A percentile compares a stretch with the other conserved stretches of the same genome.
Evolutionary conservation across 164 flowering plant genomes (phyloP).

Genomic region (Platanus orientalis): DNA sequence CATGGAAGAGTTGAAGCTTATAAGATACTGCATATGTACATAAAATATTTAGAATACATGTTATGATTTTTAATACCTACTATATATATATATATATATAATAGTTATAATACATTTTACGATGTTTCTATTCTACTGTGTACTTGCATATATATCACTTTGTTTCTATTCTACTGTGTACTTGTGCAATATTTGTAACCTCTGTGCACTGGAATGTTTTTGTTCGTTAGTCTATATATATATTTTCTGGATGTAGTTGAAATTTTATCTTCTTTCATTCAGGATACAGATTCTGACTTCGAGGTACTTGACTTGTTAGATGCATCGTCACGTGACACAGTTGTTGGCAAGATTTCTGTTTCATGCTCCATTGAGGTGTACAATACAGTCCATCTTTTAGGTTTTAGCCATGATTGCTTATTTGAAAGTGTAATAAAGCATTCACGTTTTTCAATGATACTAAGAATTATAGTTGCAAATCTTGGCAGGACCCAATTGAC

Average conservation of each 20-base stretch:
- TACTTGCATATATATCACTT: not conserved
- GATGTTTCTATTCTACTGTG: no score
- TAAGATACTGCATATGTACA: not conserved
- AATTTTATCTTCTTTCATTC: slow-evolving; percentile 16
- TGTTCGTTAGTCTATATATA: not conserved
- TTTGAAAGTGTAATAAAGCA: not conserved
- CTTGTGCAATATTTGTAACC: not conserved
- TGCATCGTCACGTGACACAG: slow-evolving; percentile 43
- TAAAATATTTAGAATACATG: not conserved
- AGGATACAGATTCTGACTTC: slow-evolving; percentile 50
- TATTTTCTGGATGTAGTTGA: not conserved
- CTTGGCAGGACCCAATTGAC: slow-evolving; percentile 77
- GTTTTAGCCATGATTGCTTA: not conserved
- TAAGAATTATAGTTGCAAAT: slow-evolving; percentile 7
- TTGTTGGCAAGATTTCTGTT: slow-evolving; percentile 63
- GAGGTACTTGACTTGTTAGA: slow-evolving; percentile 58
- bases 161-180: not conserved
- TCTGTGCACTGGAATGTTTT: not conserved
- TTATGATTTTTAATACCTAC: no score
- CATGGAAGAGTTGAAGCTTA: not conserved
- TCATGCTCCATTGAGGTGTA: slow-evolving; percentile 82
- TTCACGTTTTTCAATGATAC: not conserved
- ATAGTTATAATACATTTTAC: no score
- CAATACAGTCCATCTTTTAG: not conserved
- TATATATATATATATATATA: no score